Base-by-base conservation (phyloP, 2,329 filamentous ascomycete genomes). In the Penicillium sp. region DNA sequence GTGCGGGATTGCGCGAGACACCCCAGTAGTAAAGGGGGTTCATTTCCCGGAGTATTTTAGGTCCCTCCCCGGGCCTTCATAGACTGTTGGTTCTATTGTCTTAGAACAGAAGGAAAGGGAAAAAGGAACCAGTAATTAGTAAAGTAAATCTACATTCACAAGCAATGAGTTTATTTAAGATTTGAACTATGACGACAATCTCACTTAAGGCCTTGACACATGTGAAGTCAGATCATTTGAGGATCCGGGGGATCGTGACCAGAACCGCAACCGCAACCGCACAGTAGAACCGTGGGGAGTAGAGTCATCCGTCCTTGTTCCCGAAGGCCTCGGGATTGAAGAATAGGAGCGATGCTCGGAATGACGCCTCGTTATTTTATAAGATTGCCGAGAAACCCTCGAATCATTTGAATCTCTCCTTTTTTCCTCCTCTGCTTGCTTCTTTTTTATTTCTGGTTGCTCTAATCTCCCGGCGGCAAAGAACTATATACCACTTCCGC, bases 281-380 rank as follows among this genome's bases (percentile, higher is more conserved):
- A n/a, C n/a, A n/a, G n/a, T n/a, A 19, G 37, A 50, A 50, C 49
- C 55, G 53, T 52, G 49, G 56, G 22, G 39, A 53, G 47, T 19
- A 45, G 27, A 59, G 59, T 58, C 60, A 64, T 58, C 65, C 63
- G 63, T 58, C 63, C 63, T 59, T 62, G 50, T 65, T 62, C 61
- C 65, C 65, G 65, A 67, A 65, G 63, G 65, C 65, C 65, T 67
- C 65, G 65, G 65, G 64, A 67, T 61, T 59, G 61, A 53, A 21
- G 26, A 33, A 37, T 33, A 11, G 27, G 21, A 50, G 19, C 33
- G 31, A 49, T n/a, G 11, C 6, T 53, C 50, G 50, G 43, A 53
- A 27, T 46, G 29, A 48, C 44, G 45, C 43, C 24, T 48, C 24
- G 16, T 43, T 45, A n/a, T 27, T 19, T 60, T 56, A 59, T 61